phyloP scores from a whole-genome alignment of 768 basidiomycete genomes.

The Hysterangium stoloniferum region DNA sequence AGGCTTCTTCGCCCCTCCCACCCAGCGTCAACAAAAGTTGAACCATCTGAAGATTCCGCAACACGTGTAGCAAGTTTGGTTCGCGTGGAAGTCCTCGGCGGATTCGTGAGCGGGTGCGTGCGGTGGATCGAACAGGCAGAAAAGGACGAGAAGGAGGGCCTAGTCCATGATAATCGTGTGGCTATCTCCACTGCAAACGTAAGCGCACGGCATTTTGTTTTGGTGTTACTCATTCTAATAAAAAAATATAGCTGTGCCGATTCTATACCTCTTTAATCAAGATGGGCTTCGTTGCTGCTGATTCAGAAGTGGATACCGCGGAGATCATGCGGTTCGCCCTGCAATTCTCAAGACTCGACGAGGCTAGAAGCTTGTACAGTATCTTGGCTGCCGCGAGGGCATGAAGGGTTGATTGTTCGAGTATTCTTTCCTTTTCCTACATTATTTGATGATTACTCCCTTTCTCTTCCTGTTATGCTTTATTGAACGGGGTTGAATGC shows the following conservation, averaged over 20 bases:
- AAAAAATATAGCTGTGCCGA: constrained; percentile 51
- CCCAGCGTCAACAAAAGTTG: constrained; percentile 34
- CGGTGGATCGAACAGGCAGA: constrained; percentile 66
- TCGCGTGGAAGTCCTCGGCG: constrained; percentile 55
- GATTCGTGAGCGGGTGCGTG: constrained; percentile 64
- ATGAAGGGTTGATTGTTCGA: too few relatives aligned
- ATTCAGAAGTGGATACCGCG: constrained; percentile 58
- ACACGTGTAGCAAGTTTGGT: constrained; percentile 56
- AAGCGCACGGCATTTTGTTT: neutral
- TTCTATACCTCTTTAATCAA: constrained; percentile 70
- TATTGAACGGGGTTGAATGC: too few relatives aligned
- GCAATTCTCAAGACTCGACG: constrained; percentile 64
- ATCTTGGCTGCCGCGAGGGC: constrained; percentile 39
- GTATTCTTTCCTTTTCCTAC: too few relatives aligned
- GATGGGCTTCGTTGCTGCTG: constrained; percentile 52
- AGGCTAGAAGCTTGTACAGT: constrained; percentile 68
- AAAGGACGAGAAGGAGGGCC: constrained; percentile 57
- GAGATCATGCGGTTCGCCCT: constrained; percentile 77
- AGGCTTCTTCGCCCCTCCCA: constrained; percentile 51
- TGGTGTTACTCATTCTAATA: constrained; percentile 20
- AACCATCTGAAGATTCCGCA: constrained; percentile 14
- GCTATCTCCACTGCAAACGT: constrained; percentile 69
- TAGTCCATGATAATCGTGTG: constrained; percentile 65
- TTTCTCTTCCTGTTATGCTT: too few relatives aligned
- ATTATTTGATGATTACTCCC: too few relatives aligned